A percentile compares a stretch with the other conserved stretches of the same genome.
Evolutionary conservation across 139 green algal species (phyloP).

Genomic region (Eudorina sp.): DNA sequence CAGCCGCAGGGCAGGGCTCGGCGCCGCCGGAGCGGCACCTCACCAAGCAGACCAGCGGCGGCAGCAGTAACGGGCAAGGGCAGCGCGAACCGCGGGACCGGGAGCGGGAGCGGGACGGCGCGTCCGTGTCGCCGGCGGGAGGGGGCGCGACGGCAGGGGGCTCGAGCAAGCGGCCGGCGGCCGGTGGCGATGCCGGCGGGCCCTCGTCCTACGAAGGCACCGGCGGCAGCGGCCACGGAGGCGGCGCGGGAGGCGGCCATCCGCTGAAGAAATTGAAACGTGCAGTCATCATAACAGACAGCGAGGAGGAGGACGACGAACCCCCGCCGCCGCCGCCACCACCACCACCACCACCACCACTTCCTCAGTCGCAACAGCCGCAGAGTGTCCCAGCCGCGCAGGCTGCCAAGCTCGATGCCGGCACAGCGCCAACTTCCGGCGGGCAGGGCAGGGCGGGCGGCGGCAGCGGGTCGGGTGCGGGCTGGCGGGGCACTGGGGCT

Average conservation of each 20-base stretch:
- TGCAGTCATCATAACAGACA: conserved; percentile 26
- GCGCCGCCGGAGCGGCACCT: neutral
- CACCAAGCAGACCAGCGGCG: conserved; percentile 31
- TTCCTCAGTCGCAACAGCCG: neutral
- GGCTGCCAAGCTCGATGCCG: neutral
- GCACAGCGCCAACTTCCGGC: neutral
- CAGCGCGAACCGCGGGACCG: conserved; percentile 22
- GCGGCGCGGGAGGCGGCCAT: neutral
- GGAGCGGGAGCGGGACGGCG: conserved; percentile 1
- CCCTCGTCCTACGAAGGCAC: neutral
- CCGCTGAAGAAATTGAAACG: conserved; percentile 11
- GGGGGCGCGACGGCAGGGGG: neutral
- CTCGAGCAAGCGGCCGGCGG: neutral
- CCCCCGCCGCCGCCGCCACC: neutral
- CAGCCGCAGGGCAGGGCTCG: neutral
- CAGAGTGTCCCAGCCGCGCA: neutral
- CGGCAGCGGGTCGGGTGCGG: too few species aligned
- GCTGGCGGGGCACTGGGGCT: too few species aligned
- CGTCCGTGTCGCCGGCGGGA: neutral
- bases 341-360: neutral
- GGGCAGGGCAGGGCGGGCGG: neutral
- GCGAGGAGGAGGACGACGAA: conserved; percentile 35
- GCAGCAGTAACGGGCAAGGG: conserved; percentile 16
- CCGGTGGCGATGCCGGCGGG: neutral
- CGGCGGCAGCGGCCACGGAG: neutral